Base-by-base conservation (phyloP, 768 basidiomycete genomes). In the Lactifluus rugatus region DNA sequence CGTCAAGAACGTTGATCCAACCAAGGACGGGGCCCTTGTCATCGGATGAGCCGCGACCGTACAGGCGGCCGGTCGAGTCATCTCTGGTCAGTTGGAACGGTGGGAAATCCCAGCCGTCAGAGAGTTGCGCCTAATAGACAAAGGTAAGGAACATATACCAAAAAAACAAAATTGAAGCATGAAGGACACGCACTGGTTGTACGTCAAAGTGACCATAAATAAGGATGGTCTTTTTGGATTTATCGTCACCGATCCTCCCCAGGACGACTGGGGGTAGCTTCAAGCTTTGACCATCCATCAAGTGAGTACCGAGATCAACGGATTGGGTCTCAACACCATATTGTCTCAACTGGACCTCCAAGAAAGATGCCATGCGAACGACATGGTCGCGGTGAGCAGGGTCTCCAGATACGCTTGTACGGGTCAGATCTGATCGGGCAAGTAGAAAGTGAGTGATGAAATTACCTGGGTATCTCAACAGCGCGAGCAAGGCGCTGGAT, bases 151-250 rank as follows among this genome's bases (percentile, higher is more conserved):
- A 2, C 8, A 36, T 11, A 32, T 25, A 31, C 46, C 28, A 34
- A 10, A 19, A n/a, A 45, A 7, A 21, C 23, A 19, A 42, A 14
- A 41, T 8, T 36, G 37, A 11, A 31, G 17, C 5, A 28, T 10
- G 17, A n/a, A 17, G 3, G 25, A 19, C 9, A 71, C 82, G 51
- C 59, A 89, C 89, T 9, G 94, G 93, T 66, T 96, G 94, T 7
- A 96, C 94, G 68, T 96, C 93, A 67, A 91, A 95, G 70, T 97
- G 94, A 2, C 92, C 94, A 68, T 97, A 97, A 32, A 97, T 73
- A 28, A 95, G 78, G 34, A 97, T 83, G 0, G 93, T 98, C 80
- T 89, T 94, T 83, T 97, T 97, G 67, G 75, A 81, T 14, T 82
- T 83, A 71, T 96, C 91, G 37, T 83, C 76, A 3, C 95, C 95